These are phyloP conservation scores for Didymella segeticola DNA, from an alignment of 2,329 filamentous ascomycete species.

Conservation along the genomic window DNA sequence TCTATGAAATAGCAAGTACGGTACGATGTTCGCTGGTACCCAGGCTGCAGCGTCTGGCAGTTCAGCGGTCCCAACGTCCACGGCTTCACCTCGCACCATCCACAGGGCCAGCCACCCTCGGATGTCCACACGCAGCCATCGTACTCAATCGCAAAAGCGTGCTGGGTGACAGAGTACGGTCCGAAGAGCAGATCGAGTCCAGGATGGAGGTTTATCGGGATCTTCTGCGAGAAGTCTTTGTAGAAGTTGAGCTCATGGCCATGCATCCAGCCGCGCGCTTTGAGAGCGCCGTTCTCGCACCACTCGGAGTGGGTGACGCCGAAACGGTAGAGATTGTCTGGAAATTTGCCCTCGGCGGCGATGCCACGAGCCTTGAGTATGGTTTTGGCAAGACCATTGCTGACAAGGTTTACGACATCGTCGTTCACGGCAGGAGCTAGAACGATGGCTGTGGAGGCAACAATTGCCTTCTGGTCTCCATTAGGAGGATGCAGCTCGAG, in stretches of 20 bases:
- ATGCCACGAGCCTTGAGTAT: not conserved
- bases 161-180: not conserved
- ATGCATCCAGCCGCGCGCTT: not conserved
- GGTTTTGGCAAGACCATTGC: no score
- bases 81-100: slow-evolving; percentile 1
- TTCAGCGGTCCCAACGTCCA: not conserved
- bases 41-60: slow-evolving; percentile 5
- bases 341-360: not conserved
- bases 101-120: slow-evolving; percentile 2
- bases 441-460: not conserved
- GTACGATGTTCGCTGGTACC: not conserved
- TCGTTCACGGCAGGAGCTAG: not conserved
- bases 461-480: not conserved
- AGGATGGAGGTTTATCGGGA: not conserved
- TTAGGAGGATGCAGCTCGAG: not conserved
- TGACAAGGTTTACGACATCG: no score
- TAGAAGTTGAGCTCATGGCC: not conserved
- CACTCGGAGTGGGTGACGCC: slow-evolving; percentile 3
- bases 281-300: slow-evolving; percentile 7
- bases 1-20: slow-evolving; percentile 4
- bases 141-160: not conserved
- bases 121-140: slow-evolving; percentile 2
- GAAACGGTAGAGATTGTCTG: not conserved
- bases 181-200: not conserved
- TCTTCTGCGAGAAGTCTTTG: not conserved